Base-by-base conservation (phyloP, 2,329 filamentous ascomycete genomes). In the Helotiales sp. region DNA sequence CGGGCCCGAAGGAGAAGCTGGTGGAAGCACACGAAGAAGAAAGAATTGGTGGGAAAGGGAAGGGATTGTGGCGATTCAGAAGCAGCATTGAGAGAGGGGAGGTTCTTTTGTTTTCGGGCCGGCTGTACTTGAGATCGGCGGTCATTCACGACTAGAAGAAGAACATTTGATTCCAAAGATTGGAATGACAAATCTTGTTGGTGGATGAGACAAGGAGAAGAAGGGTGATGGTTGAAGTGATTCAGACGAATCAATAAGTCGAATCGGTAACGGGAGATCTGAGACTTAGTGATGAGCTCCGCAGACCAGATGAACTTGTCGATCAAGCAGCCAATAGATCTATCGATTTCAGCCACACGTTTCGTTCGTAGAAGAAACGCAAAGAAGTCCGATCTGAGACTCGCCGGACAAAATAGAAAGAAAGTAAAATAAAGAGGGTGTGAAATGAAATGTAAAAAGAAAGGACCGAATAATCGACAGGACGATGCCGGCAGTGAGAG, bases 101-200 rank as follows among this genome's bases (percentile, higher is more conserved):
- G 22, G 32, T 55, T 55, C 28, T 32, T 55, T 55, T n/a, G 30
- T 34, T n/a, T n/a, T 34, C 32, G 32, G 3, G 20, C 54, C 8
- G n/a, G 54, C 54, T 10, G 54, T 24, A 34, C 30, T 10, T 40
- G 54, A 28, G 54, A 57, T 40, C 32, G 20, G 20, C 20, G 54
- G 8, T 26, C 11, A 20, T 34, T 45, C 13, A 45, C 40, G 13
- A 4, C 37, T 40, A 40, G 40, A 34, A 34, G 11, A 8, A 3
- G 17, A 10, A 17, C 5, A 4, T 17, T 11, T 32, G 17, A 4
- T 32, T 22, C 13, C 17, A 34, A n/a, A n/a, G n/a, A 13, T 6
- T 45, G 5, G 30, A 55, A 55, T 40, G n/a, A 57, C 54, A 57
- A 57, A 57, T 57, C 10, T 57, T 57, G 11, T 17, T 57, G 24